Evolutionary conservation across 202 grass and related monocot genomes (phyloP).

Genomic region (Setaria viridis): DNA sequence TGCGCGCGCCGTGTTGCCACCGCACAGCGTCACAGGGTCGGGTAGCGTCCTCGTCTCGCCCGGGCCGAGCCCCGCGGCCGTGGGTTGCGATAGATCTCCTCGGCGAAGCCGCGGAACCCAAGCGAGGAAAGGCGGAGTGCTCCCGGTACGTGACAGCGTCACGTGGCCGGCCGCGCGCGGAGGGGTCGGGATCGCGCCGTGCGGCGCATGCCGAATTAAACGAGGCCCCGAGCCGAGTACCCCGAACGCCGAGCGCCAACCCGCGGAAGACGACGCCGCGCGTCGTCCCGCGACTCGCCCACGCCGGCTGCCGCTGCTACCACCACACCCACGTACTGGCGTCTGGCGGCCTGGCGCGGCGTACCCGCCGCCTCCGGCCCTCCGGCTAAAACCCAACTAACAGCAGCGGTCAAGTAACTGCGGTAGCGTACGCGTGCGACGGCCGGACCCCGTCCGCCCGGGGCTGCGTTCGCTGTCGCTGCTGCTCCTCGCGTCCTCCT

Average conservation of each 20-base stretch:
- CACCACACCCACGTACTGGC: too few relatives aligned
- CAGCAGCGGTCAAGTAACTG: background rate
- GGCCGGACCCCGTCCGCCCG: background rate
- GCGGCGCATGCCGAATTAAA: conserved; percentile 17
- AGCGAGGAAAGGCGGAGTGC: background rate
- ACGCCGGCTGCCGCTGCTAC: background rate
- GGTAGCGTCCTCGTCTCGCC: background rate
- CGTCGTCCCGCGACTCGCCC: background rate
- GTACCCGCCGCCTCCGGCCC: background rate
- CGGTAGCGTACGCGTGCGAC: background rate
- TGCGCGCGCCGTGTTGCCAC: too few relatives aligned
- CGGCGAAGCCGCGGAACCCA: background rate
- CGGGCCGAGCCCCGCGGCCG: background rate
- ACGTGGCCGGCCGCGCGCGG: conserved; percentile 38
- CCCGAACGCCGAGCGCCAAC: too few relatives aligned
- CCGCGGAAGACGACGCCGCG: too few relatives aligned
- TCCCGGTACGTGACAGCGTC: conserved; percentile 14
- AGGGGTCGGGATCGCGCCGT: background rate
- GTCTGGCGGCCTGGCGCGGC: too few relatives aligned
- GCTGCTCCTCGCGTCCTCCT: background rate
- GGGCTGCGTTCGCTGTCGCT: background rate
- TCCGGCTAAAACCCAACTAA: background rate
- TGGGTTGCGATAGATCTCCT: background rate
- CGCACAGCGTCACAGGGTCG: too few relatives aligned
- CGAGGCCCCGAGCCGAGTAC: background rate